Conservation (phyloP, 371 early-diverging fungal genomes). For the Mortierella sp. region DNA sequence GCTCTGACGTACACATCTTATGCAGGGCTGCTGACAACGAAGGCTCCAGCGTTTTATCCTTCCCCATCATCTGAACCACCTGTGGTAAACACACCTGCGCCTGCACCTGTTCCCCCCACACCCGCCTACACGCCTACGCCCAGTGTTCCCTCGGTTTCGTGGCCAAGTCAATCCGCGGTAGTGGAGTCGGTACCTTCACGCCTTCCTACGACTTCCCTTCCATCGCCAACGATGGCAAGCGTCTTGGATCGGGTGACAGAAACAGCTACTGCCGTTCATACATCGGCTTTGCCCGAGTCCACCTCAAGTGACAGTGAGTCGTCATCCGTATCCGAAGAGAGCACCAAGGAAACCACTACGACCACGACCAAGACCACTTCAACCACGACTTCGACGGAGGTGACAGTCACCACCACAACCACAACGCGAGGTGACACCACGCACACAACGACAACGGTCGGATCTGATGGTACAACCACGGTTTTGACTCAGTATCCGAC, state of each 20-base stretch:
- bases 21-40: slow-evolving; percentile 31
- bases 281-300: not conserved
- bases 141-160: no score
- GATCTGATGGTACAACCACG: slow-evolving; percentile 31
- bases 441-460: slow-evolving; percentile 32
- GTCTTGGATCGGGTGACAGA: no score
- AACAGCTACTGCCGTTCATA: not conserved
- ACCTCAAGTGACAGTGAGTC: not conserved
- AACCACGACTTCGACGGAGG: slow-evolving; percentile 8
- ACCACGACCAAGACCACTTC: not conserved
- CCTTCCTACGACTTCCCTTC: no score
- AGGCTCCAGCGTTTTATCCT: slow-evolving; percentile 34
- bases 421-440: slow-evolving; percentile 31
- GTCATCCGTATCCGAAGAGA: slow-evolving; percentile 2
- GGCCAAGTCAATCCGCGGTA: no score
- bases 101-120: not conserved
- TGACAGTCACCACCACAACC: slow-evolving; percentile 35
- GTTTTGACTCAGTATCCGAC: slow-evolving; percentile 39
- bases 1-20: slow-evolving; percentile 40
- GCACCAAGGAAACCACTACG: not conserved
- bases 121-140: not conserved
- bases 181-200: no score
- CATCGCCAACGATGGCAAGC: no score
- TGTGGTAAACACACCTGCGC: not conserved
- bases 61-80: slow-evolving; percentile 3